These are phyloP conservation scores for Verruconis gallopava DNA, from an alignment of 2,329 filamentous ascomycete genomes.

Conservation along the genomic window DNA sequence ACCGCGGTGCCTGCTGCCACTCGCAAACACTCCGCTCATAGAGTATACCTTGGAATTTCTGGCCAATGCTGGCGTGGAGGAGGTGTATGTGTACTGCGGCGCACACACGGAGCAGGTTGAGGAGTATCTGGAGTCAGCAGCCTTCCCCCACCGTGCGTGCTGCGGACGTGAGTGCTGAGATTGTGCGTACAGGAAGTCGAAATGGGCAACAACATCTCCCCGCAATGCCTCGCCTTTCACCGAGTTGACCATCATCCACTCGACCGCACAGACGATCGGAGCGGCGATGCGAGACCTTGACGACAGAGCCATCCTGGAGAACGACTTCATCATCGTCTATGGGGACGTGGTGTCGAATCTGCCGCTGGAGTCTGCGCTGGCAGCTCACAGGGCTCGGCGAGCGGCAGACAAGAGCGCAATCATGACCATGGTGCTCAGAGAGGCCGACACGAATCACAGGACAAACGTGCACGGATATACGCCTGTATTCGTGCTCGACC, in stretches of 20 bases:
- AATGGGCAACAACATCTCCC: conserved; percentile 43
- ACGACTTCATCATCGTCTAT: conserved; percentile 58
- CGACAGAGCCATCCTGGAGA: conserved; percentile 67
- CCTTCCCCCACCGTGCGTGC: no score
- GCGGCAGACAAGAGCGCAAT: conserved; percentile 84
- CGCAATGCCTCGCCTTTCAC: conserved; percentile 63
- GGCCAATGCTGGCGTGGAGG: conserved; percentile 85
- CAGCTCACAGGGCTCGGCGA: conserved; percentile 66
- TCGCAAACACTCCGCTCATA: conserved; percentile 89
- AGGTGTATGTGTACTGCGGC: conserved; percentile 85
- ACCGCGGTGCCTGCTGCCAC: conserved; percentile 81
- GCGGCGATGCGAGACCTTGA: conserved; percentile 93
- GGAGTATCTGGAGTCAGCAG: conserved; percentile 59
- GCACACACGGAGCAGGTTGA: conserved; percentile 80
- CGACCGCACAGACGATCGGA: conserved; percentile 74
- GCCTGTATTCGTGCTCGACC: conserved; percentile 78
- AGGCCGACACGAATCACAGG: conserved; percentile 59
- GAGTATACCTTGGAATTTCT: conserved; percentile 97
- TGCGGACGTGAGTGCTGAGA: not conserved
- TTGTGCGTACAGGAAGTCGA: conserved; percentile 44
- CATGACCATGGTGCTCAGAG: conserved; percentile 88
- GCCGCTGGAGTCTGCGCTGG: conserved; percentile 50
- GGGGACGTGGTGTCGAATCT: conserved; percentile 7
- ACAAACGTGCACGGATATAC: conserved; percentile 64
- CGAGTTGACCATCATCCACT: conserved; percentile 71